Evolutionary conservation across 441 rosid species (phyloP).

Genomic region (Eruca vesicaria): DNA sequence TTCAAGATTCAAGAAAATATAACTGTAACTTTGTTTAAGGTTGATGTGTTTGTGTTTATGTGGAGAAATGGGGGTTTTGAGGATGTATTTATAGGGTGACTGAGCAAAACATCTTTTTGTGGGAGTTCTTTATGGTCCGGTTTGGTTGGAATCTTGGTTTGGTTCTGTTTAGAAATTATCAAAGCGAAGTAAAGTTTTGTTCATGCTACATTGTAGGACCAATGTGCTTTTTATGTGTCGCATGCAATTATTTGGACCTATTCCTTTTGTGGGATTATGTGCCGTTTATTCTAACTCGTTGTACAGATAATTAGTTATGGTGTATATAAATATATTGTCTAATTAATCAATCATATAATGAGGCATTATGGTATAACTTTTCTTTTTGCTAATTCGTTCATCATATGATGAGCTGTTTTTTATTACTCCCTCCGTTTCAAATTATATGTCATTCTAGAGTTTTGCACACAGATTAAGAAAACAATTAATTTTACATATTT

Average conservation of each 20-base stretch:
- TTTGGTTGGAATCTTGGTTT: constrained; percentile 30
- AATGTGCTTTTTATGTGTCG: background rate
- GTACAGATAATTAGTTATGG: background rate
- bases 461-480: too few relatives aligned
- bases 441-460: too few relatives aligned
- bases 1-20: background rate
- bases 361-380: background rate
- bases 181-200: constrained; percentile 7
- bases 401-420: background rate
- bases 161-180: background rate
- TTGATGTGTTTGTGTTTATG: constrained; percentile 14
- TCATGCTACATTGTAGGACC: background rate
- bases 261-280: background rate
- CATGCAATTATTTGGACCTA: background rate
- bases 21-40: background rate
- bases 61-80: constrained; percentile 3
- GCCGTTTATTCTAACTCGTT: background rate
- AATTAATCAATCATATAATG: background rate
- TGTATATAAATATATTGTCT: too few relatives aligned
- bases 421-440: background rate
- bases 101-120: constrained; percentile 9
- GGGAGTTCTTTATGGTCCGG: constrained; percentile 1
- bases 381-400: background rate
- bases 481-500: too few relatives aligned
- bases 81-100: constrained; percentile 23